Conservation (phyloP, 306 rosid species). For the Vigna mungo region DNA sequence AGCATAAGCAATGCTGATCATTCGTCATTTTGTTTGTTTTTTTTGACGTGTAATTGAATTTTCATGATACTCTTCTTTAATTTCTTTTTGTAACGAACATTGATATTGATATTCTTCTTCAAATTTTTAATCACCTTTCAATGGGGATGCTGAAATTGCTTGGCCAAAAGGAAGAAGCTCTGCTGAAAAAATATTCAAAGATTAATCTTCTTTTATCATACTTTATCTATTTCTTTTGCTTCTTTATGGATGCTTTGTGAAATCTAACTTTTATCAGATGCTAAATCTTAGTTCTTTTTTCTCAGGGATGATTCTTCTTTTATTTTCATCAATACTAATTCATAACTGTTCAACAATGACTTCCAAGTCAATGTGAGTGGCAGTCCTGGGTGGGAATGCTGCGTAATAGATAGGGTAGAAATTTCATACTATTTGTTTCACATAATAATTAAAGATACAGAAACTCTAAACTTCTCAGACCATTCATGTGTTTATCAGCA, state of each 20-base stretch:
- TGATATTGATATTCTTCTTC: too few species aligned
- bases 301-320: conserved; percentile 12
- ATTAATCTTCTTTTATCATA: conserved; percentile 35
- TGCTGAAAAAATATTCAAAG: conserved; percentile 37
- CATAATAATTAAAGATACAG: too few species aligned
- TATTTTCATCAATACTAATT: conserved; percentile 5
- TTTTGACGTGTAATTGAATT: conserved; percentile 25
- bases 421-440: too few species aligned
- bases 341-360: conserved; percentile 51
- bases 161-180: conserved; percentile 96
- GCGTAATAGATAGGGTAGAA: too few species aligned
- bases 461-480: too few species aligned
- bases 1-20: background rate
- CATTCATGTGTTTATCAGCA: too few species aligned
- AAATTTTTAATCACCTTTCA: conserved; percentile 84
- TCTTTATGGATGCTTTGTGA: conserved; percentile 31
- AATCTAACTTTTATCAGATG: conserved; percentile 30
- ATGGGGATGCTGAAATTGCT: conserved; percentile 97
- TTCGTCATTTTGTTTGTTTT: conserved; percentile 34
- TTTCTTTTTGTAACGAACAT: conserved; percentile 38
- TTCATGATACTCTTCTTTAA: conserved; percentile 35
- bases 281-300: conserved; percentile 33
- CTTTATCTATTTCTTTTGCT: conserved; percentile 23
- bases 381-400: too few species aligned
- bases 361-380: too few species aligned